A percentile compares a stretch with the other conserved stretches of the same genome.
Evolutionary conservation across 1,139 yeast genomes (phyloP).

Genomic region (Sugiyamaella xylanicola): DNA sequence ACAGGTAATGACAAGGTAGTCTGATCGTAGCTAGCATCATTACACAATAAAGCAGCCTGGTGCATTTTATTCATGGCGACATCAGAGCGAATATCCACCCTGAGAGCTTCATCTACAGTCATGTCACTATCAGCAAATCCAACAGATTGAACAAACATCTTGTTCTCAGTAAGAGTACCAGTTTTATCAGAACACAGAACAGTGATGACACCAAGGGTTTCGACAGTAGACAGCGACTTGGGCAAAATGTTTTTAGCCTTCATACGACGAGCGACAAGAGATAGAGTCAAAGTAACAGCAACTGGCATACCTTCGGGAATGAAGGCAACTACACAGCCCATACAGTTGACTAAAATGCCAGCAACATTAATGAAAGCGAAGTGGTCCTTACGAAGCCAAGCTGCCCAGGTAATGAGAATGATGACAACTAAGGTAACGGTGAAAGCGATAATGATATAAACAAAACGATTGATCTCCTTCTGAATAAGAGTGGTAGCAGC

Average conservation of each 20-base stretch:
- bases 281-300: conserved; percentile 55
- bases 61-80: conserved; percentile 23
- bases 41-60: conserved; percentile 43
- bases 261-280: conserved; percentile 55
- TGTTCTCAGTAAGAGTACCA: conserved; percentile 56
- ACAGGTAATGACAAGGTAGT: conserved; percentile 28
- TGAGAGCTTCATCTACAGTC: conserved; percentile 30
- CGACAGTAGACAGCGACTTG: conserved; percentile 71
- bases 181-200: conserved; percentile 59
- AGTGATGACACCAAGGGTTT: conserved; percentile 55
- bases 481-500: conserved; percentile 51
- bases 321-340: conserved; percentile 53
- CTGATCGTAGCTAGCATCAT: conserved; percentile 45
- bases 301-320: conserved; percentile 60
- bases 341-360: conserved; percentile 44
- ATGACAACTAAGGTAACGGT: conserved; percentile 48
- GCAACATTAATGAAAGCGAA: conserved; percentile 50
- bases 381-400: conserved; percentile 47
- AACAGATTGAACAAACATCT: conserved; percentile 53
- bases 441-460: conserved; percentile 45
- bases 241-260: conserved; percentile 50
- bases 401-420: conserved; percentile 52
- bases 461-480: conserved; percentile 51
- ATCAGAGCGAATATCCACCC: conserved; percentile 21
- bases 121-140: conserved; percentile 33